Base-by-base conservation (phyloP, 1,284 basidiomycete genomes). In the Laetiporus sulphureus region DNA sequence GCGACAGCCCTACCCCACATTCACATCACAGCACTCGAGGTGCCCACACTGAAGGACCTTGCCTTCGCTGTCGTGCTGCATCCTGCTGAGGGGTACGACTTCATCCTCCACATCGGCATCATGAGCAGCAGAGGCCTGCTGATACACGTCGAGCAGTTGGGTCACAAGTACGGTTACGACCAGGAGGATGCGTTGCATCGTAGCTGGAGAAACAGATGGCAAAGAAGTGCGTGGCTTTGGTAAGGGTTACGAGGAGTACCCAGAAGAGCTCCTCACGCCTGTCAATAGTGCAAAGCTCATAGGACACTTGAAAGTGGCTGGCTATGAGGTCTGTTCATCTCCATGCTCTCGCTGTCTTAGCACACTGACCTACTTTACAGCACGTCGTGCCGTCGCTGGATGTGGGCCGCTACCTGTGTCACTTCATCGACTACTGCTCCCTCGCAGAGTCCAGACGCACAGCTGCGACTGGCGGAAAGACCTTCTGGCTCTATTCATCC, bases 351-450 rank as follows among this genome's bases (percentile, higher is more conserved):
- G n/a, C 13, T 13, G 7, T 23, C 5, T 41, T 25, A 5, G 13
- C 15, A 12, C 25, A 31, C 32, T 37, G 32, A 22, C 29, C 22
- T 20, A 20, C 6, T n/a, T 23, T 32, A 29, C 52, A 83, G 78
- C 67, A 79, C 59, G 73, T 83, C n/a, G 76, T 79, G 53, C 71
- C 77, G 18, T 86, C 83, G 1, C 74, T 79, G 68, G 83, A 87
- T 54, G 79, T 83, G 16, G 84, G 84, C 0, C 83, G 81, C 55
- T 85, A 79, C 59, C 64, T 86, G n/a, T 81, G 77, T 57, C 83
- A 87, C 62, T 87, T 82, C 60, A 73, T 81, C 46, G 85, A 82
- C 58, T 87, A 83, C 54, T 83, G 83, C 54, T 86, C 83, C 5
- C 69, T 87, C n/a, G 82, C 81, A 5, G 83, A 85, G 56, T 70